Percentiles rank a stretch among this genome's conserved stretches.
These are phyloP conservation scores for Aspergillus kassunensis DNA, from an alignment of 495 filamentous ascomycete species.

Conservation along the genomic window DNA sequence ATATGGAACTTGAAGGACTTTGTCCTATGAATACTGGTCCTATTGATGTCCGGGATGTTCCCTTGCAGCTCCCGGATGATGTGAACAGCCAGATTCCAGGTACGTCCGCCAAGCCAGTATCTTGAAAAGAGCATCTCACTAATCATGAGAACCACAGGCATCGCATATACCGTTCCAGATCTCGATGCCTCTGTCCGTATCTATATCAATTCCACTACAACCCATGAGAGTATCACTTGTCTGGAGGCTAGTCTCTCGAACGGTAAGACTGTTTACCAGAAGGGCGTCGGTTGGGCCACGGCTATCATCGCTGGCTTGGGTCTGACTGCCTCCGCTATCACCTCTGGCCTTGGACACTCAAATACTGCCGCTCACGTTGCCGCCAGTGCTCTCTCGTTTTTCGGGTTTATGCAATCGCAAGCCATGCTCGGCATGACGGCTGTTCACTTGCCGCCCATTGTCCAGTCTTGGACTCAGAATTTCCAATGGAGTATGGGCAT, in stretches of 20 bases:
- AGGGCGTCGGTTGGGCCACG: conserved; percentile 83
- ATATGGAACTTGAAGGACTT: conserved; percentile 63
- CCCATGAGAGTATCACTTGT: conserved; percentile 68
- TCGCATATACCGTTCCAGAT: conserved; percentile 88
- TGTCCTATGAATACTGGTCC: conserved; percentile 92
- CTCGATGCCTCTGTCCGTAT: conserved; percentile 85
- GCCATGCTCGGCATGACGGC: conserved; percentile 90
- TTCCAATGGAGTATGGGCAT: conserved; percentile 99
- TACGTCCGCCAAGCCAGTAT: background rate
- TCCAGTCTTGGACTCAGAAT: conserved; percentile 93
- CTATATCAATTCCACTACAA: conserved; percentile 64
- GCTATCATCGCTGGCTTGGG: conserved; percentile 83
- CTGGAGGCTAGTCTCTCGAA: conserved; percentile 88
- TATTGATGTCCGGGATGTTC: conserved; percentile 66
- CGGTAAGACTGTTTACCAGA: conserved; percentile 86
- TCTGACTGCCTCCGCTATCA: conserved; percentile 76
- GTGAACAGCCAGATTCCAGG: conserved; percentile 63
- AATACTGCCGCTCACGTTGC: conserved; percentile 96
- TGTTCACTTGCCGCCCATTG: conserved; percentile 83
- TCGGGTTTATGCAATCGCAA: conserved; percentile 94
- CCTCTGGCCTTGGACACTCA: conserved; percentile 81
- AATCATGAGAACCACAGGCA: conserved; percentile 36
- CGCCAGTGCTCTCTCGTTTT: conserved; percentile 86
- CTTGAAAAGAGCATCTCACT: background rate
- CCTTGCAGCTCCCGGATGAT: conserved; percentile 52